phyloP scores from a whole-genome alignment of 225 moss, liverwort and hornwort genomes.

The Takakia lepidozioides region DNA sequence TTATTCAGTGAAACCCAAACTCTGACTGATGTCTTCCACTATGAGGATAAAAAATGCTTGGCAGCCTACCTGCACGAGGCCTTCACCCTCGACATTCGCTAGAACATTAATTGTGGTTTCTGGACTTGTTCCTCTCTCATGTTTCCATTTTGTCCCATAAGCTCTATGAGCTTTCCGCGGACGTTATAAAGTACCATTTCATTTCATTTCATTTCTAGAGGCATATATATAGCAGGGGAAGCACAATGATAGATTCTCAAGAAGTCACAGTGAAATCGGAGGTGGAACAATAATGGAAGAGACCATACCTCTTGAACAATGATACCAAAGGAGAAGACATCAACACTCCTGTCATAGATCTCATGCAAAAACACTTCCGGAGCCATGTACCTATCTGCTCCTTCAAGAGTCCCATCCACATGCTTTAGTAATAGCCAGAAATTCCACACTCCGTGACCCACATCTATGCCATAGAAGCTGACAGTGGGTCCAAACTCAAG shows the following conservation, averaged over 20 bases:
- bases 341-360: constrained; percentile 46
- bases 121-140: too few species aligned
- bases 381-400: constrained; percentile 57
- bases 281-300: neutral
- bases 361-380: constrained; percentile 40
- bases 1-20: too few species aligned
- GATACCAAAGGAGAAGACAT: constrained; percentile 53
- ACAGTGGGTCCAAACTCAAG: neutral
- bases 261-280: neutral
- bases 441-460: neutral
- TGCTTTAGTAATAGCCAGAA: neutral
- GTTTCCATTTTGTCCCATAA: too few species aligned
- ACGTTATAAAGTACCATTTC: too few species aligned
- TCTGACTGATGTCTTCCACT: too few species aligned
- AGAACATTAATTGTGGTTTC: too few species aligned
- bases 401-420: neutral
- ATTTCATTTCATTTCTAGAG: too few species aligned
- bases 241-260: neutral
- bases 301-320: constrained; percentile 46
- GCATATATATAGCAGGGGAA: too few species aligned
- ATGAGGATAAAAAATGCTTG: too few species aligned
- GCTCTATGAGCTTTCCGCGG: too few species aligned
- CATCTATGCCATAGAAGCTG: neutral
- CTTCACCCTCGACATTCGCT: too few species aligned
- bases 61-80: too few species aligned